Evolutionary conservation across 805 yeast genomes (phyloP), one percentile per base, ranked within the genome.

Genomic region (Saccharomyces cerevisiae): DNA sequence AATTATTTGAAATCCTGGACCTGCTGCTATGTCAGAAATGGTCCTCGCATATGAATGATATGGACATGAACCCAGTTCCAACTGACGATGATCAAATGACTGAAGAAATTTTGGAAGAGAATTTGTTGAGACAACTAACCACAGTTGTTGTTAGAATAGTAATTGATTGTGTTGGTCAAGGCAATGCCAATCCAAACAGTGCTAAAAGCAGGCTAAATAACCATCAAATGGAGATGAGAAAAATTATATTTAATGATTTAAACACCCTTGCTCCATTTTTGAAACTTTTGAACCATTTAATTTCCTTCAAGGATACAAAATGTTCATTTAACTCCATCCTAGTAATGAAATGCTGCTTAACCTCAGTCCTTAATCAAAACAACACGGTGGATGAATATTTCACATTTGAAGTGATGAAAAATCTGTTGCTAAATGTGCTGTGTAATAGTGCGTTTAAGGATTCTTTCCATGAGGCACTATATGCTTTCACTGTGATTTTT

Each of bases 41-140:
- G 99, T 70, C 77, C 14, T 71, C 67, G 5, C 64, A 71, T 53
- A 69, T 68, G 61, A 61, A 66, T 43, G 76, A 71, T 47, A 63
- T 73, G 43, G 73, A 71, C 55, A 66, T 73, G 10, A 69, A 65
- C 41, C 82, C 79, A 31, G 85, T 86, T 2, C 77, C 79, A 47
- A 82, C 79, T 47, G 85, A 83, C 57, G 96, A 90, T 61, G 91
- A 84, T 51, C 88, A 89, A 26, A 76, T 92, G 63, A 85, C 94
- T n/a, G 97, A 91, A 61, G 99, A 94, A 66, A 94, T 94, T 95
- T 85, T 94, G 87, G 97, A 92, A 61, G 99, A 94, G 67, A 96
- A 92, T 69, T 79, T 92, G 76, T 74, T 92, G 56, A 77, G 99
- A 61, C 98, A 94, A 68, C 78, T 94, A 43, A 91, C 98, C 0